Evolutionary conservation across 2,329 filamentous ascomycete genomes (phyloP), one percentile per base, ranked within the genome.

Genomic region (Monosporascus cannonballus): DNA sequence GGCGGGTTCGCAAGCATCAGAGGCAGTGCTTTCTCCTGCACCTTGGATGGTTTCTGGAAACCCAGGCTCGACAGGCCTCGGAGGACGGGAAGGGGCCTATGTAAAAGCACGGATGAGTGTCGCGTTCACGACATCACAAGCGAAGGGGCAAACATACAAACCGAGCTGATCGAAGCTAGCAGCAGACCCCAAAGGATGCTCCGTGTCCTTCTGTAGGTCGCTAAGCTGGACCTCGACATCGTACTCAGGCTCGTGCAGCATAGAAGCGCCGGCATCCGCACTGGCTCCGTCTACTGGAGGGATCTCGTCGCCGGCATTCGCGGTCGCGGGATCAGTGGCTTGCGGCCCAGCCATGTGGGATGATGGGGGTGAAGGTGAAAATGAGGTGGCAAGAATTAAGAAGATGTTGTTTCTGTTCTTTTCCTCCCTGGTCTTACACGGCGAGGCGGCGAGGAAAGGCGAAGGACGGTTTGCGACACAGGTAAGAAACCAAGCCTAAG

Each of bases 31-130:
- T 87, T 90, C 71, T 96, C 94, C 75, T 99, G 94, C 60, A 99
- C 96, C 76, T 99, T 99, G 52, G 94, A 97, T 0, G 94, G 94
- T 72, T 95, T 96, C 65, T 86, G 81, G 77, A 96, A 97, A 73
- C 88, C 88, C 80, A 97, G 88, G 51, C 82, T 77, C 47, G 85
- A 77, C 34, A 96, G 79, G 47, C 90, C 91, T 59, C 89, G 84
- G 51, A 92, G 80, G 58, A 97, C 57, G 42, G 60, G 51, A 18
- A 27, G 17, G 9, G 60, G 62, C 41, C 61, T 64, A 51, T 11
- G 18, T 18, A 47, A 17, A 37, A 17, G 49, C 48, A 36, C 49
- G 47, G 25, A 53, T 54, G 47, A 51, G 30, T 20, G 20, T 7
- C 22, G 9, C 22, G 8, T 41, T 18, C 24, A 4, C 17, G 49